A percentile compares a stretch with the other conserved stretches of the same genome.
Conservation (phyloP, 2,329 filamentous ascomycete species). For the Cladosporium sp. region DNA sequence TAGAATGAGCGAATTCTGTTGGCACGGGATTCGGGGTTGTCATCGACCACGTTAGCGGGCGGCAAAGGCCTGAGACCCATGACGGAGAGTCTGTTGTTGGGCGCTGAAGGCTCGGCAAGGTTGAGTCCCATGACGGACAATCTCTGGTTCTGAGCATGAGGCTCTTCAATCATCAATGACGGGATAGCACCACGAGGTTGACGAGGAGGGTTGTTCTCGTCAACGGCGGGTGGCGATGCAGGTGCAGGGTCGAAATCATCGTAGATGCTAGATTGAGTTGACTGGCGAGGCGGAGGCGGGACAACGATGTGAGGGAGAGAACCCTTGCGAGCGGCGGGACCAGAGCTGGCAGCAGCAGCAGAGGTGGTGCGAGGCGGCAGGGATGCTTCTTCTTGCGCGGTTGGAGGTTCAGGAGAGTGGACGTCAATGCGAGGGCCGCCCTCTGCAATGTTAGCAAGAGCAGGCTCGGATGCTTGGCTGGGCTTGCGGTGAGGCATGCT, state of each 20-base stretch:
- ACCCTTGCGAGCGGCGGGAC: constrained; percentile 9
- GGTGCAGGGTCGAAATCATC: constrained; percentile 21
- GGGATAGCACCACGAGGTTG: neutral
- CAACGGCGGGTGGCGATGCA: constrained; percentile 15
- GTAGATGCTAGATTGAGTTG: constrained; percentile 26
- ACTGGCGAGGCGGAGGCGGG: constrained; percentile 12
- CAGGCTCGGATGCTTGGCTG: constrained; percentile 15
- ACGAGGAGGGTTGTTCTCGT: constrained; percentile 14
- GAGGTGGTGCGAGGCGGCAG: constrained; percentile 15
- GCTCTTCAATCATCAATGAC: constrained; percentile 5
- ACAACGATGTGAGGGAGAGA: constrained; percentile 6
- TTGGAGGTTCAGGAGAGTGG: constrained; percentile 21
- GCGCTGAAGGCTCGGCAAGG: constrained; percentile 16
- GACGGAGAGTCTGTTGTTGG: constrained; percentile 42
- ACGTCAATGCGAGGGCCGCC: constrained; percentile 16
- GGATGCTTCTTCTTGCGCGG: constrained; percentile 17
- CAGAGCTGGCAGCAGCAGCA: constrained; percentile 4
- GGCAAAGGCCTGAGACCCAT: constrained; percentile 76
- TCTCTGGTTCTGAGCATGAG: constrained; percentile 8
- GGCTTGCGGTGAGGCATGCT: constrained; percentile 16
- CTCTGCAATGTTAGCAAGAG: constrained; percentile 15
- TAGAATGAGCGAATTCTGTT: constrained; percentile 98
- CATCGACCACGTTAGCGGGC: constrained; percentile 69
- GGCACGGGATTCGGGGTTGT: constrained; percentile 89
- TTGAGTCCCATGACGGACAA: constrained; percentile 14